phyloP scores from a whole-genome alignment of 2,329 filamentous ascomycete species.

The Cladosporium sp. region DNA sequence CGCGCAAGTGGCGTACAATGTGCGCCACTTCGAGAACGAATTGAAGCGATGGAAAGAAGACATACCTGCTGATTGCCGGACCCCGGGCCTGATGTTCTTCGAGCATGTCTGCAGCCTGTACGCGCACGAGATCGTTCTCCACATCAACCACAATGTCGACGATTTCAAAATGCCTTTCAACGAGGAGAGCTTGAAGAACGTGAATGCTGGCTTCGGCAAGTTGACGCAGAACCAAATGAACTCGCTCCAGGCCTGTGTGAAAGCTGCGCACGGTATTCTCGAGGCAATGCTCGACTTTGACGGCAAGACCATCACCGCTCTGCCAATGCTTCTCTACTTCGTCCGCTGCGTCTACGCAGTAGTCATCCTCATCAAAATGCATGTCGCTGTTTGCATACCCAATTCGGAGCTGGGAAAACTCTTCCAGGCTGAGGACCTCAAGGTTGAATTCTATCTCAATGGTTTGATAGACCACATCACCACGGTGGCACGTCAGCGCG shows the following conservation, averaged over 20 bases:
- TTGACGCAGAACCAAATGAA: slow-evolving; percentile 45
- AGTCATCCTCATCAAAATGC: slow-evolving; percentile 58
- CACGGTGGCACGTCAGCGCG: neutral
- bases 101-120: slow-evolving; percentile 48
- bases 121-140: slow-evolving; percentile 48
- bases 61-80: slow-evolving; percentile 35
- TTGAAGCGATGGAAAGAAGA: slow-evolving; percentile 46
- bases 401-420: slow-evolving; percentile 46
- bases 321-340: slow-evolving; percentile 44
- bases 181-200: slow-evolving; percentile 38
- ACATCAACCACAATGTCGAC: slow-evolving; percentile 42
- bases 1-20: slow-evolving; percentile 50
- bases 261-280: slow-evolving; percentile 44
- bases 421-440: slow-evolving; percentile 44
- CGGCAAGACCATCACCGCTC: slow-evolving; percentile 37
- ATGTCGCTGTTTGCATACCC: slow-evolving; percentile 50
- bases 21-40: slow-evolving; percentile 53
- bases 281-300: slow-evolving; percentile 48
- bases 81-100: slow-evolving; percentile 38
- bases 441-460: slow-evolving; percentile 46
- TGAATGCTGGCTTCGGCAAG: slow-evolving; percentile 36
- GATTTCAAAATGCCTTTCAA: slow-evolving; percentile 45
- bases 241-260: slow-evolving; percentile 44
- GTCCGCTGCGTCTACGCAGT: slow-evolving; percentile 55
- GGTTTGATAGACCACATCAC: slow-evolving; percentile 33